Conservation (phyloP, 805 yeast genomes). For the Sugiyamaella americana region DNA sequence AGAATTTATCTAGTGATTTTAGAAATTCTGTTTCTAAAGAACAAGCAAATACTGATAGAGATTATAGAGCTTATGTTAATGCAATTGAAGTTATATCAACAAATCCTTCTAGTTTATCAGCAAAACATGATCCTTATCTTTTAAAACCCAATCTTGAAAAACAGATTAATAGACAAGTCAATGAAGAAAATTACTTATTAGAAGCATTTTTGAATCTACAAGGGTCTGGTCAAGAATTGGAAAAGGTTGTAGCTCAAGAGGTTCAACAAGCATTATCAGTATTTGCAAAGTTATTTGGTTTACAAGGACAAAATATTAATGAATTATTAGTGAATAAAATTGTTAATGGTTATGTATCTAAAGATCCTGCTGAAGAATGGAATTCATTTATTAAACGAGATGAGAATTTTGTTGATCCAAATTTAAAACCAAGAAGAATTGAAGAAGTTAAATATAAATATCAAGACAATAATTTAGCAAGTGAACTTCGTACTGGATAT, state of each 20-base stretch:
- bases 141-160: conserved; percentile 65
- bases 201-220: conserved; percentile 87
- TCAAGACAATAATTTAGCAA: conserved; percentile 63
- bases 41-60: conserved; percentile 55
- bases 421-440: conserved; percentile 53
- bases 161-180: conserved; percentile 69
- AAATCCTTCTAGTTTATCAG: conserved; percentile 36
- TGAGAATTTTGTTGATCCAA: conserved; percentile 59
- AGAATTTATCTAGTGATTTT: conserved; percentile 76
- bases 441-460: conserved; percentile 60
- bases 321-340: conserved; percentile 61
- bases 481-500: conserved; percentile 66
- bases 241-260: conserved; percentile 78
- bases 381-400: conserved; percentile 71
- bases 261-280: conserved; percentile 73
- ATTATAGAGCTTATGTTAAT: conserved; percentile 47
- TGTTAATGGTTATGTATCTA: conserved; percentile 67
- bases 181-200: conserved; percentile 79
- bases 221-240: conserved; percentile 81
- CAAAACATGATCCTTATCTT: conserved; percentile 75
- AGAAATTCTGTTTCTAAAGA: conserved; percentile 68
- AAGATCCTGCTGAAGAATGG: conserved; percentile 84
- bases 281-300: conserved; percentile 62
- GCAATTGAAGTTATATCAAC: conserved; percentile 59
- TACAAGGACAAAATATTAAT: conserved; percentile 26